A percentile compares a stretch with the other conserved stretches of the same genome.
Evolutionary conservation across 2,329 filamentous ascomycete genomes (phyloP).

Genomic region (Aspergillus niger): DNA sequence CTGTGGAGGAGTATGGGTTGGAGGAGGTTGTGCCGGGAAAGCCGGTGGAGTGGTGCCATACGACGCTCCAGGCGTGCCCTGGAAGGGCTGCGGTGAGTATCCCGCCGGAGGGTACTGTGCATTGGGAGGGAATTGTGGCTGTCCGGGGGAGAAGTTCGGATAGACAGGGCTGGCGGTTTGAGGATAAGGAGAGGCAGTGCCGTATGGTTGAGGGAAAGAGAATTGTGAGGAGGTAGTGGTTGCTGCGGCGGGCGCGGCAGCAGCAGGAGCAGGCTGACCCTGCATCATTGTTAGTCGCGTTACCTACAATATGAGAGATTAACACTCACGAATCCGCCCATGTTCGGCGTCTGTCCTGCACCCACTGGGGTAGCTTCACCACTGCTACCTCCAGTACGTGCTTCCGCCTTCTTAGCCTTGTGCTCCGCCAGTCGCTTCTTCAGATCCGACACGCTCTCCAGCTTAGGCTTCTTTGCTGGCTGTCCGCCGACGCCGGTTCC

Average conservation of each 20-base stretch:
- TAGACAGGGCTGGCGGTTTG: constrained; percentile 44
- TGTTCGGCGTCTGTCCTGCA: constrained; percentile 51
- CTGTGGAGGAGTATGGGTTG: constrained; percentile 48
- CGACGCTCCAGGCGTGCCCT: constrained; percentile 33
- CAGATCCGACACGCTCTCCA: constrained; percentile 74
- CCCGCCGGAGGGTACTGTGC: constrained; percentile 35
- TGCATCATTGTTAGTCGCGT: constrained; percentile 4
- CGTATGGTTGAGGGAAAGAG: constrained; percentile 46
- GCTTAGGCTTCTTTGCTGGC: constrained; percentile 64
- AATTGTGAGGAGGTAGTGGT: constrained; percentile 36
- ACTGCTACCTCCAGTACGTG: constrained; percentile 57
- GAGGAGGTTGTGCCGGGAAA: constrained; percentile 45
- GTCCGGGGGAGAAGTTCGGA: constrained; percentile 39
- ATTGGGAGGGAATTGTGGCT: constrained; percentile 36
- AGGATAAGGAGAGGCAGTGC: constrained; percentile 40
- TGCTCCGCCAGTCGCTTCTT: constrained; percentile 79
- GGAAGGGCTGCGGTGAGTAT: constrained; percentile 36
- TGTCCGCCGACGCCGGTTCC: constrained; percentile 53
- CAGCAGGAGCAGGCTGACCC: constrained; percentile 43
- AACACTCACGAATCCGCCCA: constrained; percentile 60
- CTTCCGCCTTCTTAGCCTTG: constrained; percentile 66
- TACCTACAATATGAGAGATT: constrained; percentile 23
- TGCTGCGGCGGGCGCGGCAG: constrained; percentile 34
- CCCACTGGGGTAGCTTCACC: constrained; percentile 60
- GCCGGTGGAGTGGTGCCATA: constrained; percentile 47